phyloP scores from a whole-genome alignment of 2,329 filamentous ascomycete species.

The Fusarium sp. region DNA sequence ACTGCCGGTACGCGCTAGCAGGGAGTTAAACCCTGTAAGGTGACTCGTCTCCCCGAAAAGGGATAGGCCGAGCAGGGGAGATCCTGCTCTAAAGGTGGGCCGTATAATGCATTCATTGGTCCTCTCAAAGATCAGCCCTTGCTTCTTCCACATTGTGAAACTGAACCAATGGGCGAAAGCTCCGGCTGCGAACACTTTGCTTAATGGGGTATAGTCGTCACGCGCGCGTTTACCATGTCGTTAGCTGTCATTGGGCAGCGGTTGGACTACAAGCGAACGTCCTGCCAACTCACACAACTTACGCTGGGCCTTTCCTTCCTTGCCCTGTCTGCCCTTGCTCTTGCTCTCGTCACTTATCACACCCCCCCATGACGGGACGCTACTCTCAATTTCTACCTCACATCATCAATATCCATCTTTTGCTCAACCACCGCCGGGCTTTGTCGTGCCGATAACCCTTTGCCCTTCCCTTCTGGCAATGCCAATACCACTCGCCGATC shows the following conservation, averaged over 20 bases:
- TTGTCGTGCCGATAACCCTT: constrained; percentile 16
- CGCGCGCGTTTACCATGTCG: constrained; percentile 48
- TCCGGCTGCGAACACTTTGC: constrained; percentile 38
- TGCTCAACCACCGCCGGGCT: constrained; percentile 11
- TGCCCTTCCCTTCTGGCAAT: constrained; percentile 13
- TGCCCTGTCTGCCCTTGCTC: constrained; percentile 1
- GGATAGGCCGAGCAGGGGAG: constrained; percentile 19
- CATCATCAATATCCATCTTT: constrained; percentile 20
- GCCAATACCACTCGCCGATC: constrained; percentile 12
- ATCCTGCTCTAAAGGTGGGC: constrained; percentile 9
- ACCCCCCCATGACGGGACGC: constrained; percentile 21
- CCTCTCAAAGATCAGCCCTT: constrained; percentile 4
- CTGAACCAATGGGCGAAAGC: constrained; percentile 44
- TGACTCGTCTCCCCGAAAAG: constrained; percentile 15
- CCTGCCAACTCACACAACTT: constrained; percentile 48
- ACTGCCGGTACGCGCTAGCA: constrained; percentile 52
- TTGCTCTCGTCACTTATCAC: neutral
- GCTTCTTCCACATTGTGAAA: neutral
- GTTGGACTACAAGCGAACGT: constrained; percentile 46
- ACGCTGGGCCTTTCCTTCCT: constrained; percentile 26
- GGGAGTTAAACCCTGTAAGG: constrained; percentile 1
- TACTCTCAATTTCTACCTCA: constrained; percentile 19
- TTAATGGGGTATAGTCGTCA: constrained; percentile 28
- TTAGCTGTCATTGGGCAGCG: constrained; percentile 47
- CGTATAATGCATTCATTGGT: constrained; percentile 36